These are phyloP conservation scores for Microsporum canis DNA, from an alignment of 2,329 filamentous ascomycete species.

Conservation along the genomic window DNA sequence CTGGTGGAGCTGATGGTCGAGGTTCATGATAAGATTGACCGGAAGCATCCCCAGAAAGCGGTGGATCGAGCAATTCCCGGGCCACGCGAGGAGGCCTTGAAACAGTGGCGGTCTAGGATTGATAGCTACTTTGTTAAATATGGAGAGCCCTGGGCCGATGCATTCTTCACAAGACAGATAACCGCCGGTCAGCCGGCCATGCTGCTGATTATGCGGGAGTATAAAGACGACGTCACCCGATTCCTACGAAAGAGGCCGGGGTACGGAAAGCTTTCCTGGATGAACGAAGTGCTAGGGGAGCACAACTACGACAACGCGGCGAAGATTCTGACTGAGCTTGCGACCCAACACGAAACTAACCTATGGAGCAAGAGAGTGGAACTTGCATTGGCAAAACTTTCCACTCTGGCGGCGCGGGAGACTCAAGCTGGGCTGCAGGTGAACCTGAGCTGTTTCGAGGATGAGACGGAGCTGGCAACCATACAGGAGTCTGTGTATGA, in stretches of 20 bases:
- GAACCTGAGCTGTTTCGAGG: constrained; percentile 46
- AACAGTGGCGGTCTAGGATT: constrained; percentile 24
- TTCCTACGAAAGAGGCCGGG: constrained; percentile 64
- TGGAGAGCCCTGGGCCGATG: constrained; percentile 45
- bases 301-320: constrained; percentile 64
- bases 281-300: constrained; percentile 76
- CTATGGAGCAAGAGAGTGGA: constrained; percentile 92
- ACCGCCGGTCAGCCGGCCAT: constrained; percentile 52
- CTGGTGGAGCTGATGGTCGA: constrained; percentile 43
- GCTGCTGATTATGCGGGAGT: constrained; percentile 58
- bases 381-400: constrained; percentile 76
- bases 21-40: constrained; percentile 29
- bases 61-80: constrained; percentile 16
- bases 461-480: constrained; percentile 55
- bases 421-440: constrained; percentile 22
- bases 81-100: constrained; percentile 24
- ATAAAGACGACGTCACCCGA: constrained; percentile 60
- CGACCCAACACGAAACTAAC: constrained; percentile 60
- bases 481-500: constrained; percentile 70
- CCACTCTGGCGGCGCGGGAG: constrained; percentile 53
- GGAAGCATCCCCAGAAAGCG: constrained; percentile 14
- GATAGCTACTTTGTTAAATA: constrained; percentile 41
- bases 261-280: constrained; percentile 77
- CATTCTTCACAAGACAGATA: constrained; percentile 71
- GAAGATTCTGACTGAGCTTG: constrained; percentile 57